Conservation (phyloP, 768 basidiomycete genomes). For the Hygrophoropsis aurantiaca region DNA sequence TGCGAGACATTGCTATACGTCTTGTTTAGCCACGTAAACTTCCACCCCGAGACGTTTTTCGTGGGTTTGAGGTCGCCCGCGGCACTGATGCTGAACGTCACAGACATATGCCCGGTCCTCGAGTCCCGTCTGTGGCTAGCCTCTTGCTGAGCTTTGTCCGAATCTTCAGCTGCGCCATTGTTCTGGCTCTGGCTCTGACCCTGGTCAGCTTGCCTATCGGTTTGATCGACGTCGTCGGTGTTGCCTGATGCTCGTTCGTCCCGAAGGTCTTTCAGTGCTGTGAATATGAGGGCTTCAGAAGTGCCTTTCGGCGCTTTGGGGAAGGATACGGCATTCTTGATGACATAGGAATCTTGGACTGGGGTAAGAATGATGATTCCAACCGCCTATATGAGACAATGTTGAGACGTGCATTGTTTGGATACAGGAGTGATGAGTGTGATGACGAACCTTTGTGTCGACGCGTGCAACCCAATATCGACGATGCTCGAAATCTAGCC, state of each 20-base stretch:
- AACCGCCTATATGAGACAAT: slow-evolving; percentile 29
- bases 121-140: background rate
- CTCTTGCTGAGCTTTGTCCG: too few species aligned
- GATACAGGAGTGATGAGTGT: background rate
- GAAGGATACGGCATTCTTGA: slow-evolving; percentile 58
- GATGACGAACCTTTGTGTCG: slow-evolving; percentile 10
- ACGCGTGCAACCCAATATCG: slow-evolving; percentile 56
- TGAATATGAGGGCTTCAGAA: slow-evolving; percentile 51
- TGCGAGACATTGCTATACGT: slow-evolving; percentile 42
- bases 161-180: too few species aligned
- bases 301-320: slow-evolving; percentile 53
- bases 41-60: slow-evolving; percentile 48
- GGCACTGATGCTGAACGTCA: slow-evolving; percentile 52
- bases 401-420: too few species aligned
- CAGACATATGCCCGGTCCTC: slow-evolving; percentile 29
- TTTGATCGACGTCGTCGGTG: background rate
- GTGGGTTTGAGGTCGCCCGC: slow-evolving; percentile 38
- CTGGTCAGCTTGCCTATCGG: background rate
- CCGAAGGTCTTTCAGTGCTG: slow-evolving; percentile 43
- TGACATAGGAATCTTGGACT: slow-evolving; percentile 46
- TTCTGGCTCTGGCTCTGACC: too few species aligned
- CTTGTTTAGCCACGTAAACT: slow-evolving; percentile 42
- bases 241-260: slow-evolving; percentile 21
- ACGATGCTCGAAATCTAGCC: slow-evolving; percentile 54
- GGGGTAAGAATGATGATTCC: slow-evolving; percentile 53